A percentile compares a stretch with the other conserved stretches of the same genome.
Evolutionary conservation across 176 grass and related monocot species (phyloP).

Genomic region (Pontederia crassipes): DNA sequence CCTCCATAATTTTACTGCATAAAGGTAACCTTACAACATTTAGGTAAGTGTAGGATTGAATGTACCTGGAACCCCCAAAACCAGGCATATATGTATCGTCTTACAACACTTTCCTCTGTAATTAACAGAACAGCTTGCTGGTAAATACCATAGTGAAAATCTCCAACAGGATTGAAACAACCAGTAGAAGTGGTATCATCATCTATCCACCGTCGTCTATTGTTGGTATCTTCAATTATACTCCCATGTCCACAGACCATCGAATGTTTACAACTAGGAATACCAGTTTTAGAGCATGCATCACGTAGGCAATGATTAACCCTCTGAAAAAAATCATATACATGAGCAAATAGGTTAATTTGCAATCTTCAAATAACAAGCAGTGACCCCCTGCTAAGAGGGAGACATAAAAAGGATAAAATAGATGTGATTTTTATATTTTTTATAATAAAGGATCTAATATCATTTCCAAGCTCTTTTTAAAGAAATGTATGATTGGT

Average conservation of each 20-base stretch:
- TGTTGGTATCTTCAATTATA: slow-evolving; percentile 5
- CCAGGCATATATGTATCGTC: slow-evolving; percentile 75
- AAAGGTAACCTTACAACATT: no score
- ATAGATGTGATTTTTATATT: no score
- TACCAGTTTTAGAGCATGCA: slow-evolving; percentile 35
- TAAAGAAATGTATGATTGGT: no score
- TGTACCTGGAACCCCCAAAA: slow-evolving; percentile 99
- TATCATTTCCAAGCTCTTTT: no score
- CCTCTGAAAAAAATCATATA: slow-evolving; percentile 45
- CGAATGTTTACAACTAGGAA: slow-evolving; percentile 29
- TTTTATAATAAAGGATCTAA: no score
- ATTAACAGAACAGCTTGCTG: slow-evolving; percentile 54
- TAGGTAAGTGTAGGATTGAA: no score
- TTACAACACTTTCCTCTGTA: slow-evolving; percentile 48
- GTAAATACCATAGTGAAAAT: slow-evolving; percentile 87
- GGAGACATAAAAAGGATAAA: no score
- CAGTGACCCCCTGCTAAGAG: not conserved
- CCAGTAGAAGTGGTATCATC: slow-evolving; percentile 34
- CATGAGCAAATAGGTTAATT: not conserved
- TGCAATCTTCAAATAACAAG: not conserved
- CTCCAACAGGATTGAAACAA: slow-evolving; percentile 37
- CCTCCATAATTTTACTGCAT: no score
- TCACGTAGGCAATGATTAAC: slow-evolving; percentile 78
- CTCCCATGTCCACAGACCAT: slow-evolving; percentile 58
- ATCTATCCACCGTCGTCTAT: slow-evolving; percentile 34